These are phyloP conservation scores for Jatropha curcas DNA, from an alignment of 345 rosid species.

Conservation along the genomic window DNA sequence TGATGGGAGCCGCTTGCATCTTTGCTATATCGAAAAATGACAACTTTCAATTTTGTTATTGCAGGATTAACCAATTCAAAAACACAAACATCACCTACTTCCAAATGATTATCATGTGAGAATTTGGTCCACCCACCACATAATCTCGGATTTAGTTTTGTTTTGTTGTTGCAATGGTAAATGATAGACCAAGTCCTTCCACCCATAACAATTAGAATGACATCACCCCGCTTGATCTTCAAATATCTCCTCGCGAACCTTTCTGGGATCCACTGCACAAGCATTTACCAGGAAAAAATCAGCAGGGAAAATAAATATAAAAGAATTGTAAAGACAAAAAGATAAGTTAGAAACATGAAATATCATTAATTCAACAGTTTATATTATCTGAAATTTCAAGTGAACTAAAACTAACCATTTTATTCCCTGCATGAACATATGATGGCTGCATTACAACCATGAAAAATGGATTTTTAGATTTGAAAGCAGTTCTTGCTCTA, in stretches of 20 bases:
- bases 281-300: too few relatives aligned
- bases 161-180: background rate
- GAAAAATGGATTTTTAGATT: conserved; percentile 6
- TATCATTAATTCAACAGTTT: too few relatives aligned
- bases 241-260: conserved; percentile 13
- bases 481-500: too few relatives aligned
- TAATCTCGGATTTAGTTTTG: too few relatives aligned
- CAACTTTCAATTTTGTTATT: background rate
- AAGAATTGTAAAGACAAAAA: too few relatives aligned
- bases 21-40: background rate
- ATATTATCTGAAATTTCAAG: background rate
- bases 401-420: background rate
- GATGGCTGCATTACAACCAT: conserved; percentile 10
- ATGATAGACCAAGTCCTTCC: conserved; percentile 15
- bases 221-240: background rate
- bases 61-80: conserved; percentile 14
- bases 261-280: conserved; percentile 5
- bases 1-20: background rate
- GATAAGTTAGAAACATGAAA: background rate
- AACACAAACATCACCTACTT: conserved; percentile 14
- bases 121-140: conserved; percentile 7
- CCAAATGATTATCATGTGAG: background rate
- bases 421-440: background rate
- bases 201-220: background rate
- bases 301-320: too few relatives aligned